phyloP scores from a whole-genome alignment of 2,329 filamentous ascomycete species.

The Ascochyta rabiei region DNA sequence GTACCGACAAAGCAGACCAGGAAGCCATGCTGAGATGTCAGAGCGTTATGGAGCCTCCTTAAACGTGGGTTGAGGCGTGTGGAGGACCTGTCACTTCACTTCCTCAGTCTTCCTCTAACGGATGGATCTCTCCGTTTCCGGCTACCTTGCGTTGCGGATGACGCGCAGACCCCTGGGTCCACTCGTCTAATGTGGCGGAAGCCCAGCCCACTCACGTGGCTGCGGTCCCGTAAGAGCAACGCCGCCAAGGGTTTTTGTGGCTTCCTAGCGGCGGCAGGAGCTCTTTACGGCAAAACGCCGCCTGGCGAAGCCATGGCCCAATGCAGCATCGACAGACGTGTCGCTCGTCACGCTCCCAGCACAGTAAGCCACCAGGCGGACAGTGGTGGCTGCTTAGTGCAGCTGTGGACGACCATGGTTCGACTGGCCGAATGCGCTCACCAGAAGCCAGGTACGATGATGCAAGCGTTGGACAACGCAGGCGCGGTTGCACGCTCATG shows the following conservation, averaged over 20 bases:
- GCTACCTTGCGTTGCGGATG: constrained; percentile 44
- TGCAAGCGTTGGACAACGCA: constrained; percentile 31
- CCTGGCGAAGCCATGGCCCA: constrained; percentile 24
- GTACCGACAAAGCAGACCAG: not conserved
- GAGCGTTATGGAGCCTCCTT: not conserved
- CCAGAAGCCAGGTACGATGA: constrained; percentile 40
- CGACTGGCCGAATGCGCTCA: constrained; percentile 17
- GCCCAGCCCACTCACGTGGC: constrained; percentile 41
- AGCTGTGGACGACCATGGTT: constrained; percentile 20
- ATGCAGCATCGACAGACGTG: constrained; percentile 30
- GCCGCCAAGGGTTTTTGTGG: constrained; percentile 36
- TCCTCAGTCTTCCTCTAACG: not conserved
- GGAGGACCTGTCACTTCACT: constrained; percentile 4
- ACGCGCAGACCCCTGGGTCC: constrained; percentile 43
- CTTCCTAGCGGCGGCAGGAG: constrained; percentile 33
- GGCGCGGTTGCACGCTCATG: constrained; percentile 37
- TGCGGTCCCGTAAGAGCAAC: constrained; percentile 24
- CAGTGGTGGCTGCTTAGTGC: constrained; percentile 13
- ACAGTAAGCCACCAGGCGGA: constrained; percentile 23
- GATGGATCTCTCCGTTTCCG: constrained; percentile 15
- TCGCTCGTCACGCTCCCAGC: constrained; percentile 26
- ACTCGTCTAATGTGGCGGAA: constrained; percentile 30
- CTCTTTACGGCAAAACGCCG: constrained; percentile 30
- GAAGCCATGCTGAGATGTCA: not conserved
- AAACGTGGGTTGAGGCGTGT: not conserved